Conservation (phyloP, 441 rosid genomes). For the Metrosideros polymorpha region DNA sequence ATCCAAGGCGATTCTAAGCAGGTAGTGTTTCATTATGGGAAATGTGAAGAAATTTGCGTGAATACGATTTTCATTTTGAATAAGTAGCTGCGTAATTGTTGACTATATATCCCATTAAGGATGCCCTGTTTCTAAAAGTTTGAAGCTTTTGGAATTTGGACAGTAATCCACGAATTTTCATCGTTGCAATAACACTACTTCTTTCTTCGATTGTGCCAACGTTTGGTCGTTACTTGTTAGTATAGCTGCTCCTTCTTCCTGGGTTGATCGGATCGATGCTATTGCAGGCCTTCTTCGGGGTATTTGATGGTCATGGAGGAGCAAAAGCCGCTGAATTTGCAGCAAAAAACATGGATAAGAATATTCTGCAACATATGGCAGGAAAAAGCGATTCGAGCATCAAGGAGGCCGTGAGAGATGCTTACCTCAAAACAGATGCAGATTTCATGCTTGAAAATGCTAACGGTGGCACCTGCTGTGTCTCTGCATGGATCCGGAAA, state of each 20-base stretch:
- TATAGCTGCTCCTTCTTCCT: not conserved
- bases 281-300: conserved; percentile 62
- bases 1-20: conserved; percentile 36
- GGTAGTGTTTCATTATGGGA: conserved; percentile 16
- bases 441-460: conserved; percentile 47
- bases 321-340: conserved; percentile 71
- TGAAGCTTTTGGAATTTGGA: not conserved
- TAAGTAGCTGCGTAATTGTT: not conserved
- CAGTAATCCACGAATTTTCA: not conserved
- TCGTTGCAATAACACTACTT: not conserved
- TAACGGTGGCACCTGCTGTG: conserved; percentile 76
- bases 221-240: no score
- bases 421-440: conserved; percentile 57
- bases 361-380: conserved; percentile 23
- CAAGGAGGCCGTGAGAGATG: conserved; percentile 43
- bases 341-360: conserved; percentile 41
- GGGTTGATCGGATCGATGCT: not conserved
- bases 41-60: not conserved
- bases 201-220: not conserved
- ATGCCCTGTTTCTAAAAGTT: not conserved
- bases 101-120: not conserved
- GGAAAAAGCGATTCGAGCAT: conserved; percentile 16
- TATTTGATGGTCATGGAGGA: conserved; percentile 91
- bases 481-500: conserved; percentile 57
- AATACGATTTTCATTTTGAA: not conserved